These are phyloP conservation scores for Talaromyces proteolyticus DNA, from an alignment of 495 filamentous ascomycete species.

Conservation along the genomic window DNA sequence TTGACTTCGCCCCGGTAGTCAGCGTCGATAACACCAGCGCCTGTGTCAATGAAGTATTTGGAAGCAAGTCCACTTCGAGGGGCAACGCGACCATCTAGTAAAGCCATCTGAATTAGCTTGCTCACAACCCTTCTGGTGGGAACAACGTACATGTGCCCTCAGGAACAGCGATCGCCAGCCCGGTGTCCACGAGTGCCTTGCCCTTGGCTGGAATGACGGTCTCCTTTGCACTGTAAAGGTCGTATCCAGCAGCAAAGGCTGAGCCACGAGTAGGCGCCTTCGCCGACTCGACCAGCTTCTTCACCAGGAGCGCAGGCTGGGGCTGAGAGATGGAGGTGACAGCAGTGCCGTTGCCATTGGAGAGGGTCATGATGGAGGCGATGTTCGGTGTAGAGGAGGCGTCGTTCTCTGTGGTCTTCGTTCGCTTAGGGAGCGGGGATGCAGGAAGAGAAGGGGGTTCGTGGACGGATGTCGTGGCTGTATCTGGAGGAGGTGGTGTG, in stretches of 20 bases:
- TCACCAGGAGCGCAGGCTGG: constrained; percentile 66
- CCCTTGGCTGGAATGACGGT: constrained; percentile 74
- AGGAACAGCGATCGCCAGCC: constrained; percentile 82
- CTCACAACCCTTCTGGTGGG: background rate
- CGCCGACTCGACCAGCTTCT: constrained; percentile 72
- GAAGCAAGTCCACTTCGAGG: constrained; percentile 86
- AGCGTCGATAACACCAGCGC: constrained; percentile 94
- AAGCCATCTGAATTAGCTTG: background rate
- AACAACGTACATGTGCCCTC: constrained; percentile 70
- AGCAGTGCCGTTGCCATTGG: constrained; percentile 20
- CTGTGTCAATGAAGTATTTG: constrained; percentile 91
- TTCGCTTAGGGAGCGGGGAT: constrained; percentile 62
- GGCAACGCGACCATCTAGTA: constrained; percentile 85
- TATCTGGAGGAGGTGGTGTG: constrained; percentile 26
- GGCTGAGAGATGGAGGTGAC: constrained; percentile 32
- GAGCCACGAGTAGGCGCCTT: constrained; percentile 80
- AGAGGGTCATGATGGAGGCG: constrained; percentile 18
- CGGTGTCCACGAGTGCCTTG: constrained; percentile 83
- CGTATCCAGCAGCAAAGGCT: constrained; percentile 87
- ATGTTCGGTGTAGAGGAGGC: too few species aligned
- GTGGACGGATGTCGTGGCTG: constrained; percentile 20
- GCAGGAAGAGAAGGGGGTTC: constrained; percentile 52
- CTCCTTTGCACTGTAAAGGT: constrained; percentile 72
- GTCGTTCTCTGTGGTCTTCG: constrained; percentile 29
- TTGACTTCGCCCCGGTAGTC: constrained; percentile 94